Evolutionary conservation across 148 eudicot genomes (phyloP).

Genomic region (Bassia scoparia): DNA sequence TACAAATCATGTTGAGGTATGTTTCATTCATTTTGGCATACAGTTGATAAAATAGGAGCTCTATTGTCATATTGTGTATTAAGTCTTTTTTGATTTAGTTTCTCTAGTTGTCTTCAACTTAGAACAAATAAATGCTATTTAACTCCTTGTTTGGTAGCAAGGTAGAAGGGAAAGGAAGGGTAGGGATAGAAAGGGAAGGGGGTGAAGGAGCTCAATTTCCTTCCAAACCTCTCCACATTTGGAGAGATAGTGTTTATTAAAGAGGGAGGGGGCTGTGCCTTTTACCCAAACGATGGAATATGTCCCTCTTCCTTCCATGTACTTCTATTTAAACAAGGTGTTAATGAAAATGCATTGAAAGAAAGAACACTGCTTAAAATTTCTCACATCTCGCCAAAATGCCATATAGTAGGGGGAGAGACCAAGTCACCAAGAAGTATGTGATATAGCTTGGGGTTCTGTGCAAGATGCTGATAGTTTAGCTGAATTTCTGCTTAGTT

Average conservation of each 20-base stretch:
- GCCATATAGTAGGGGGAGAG: too few relatives aligned
- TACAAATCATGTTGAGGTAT: constrained; percentile 60
- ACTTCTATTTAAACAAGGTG: too few relatives aligned
- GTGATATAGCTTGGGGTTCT: neutral
- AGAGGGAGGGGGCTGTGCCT: too few relatives aligned
- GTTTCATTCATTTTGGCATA: neutral
- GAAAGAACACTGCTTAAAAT: neutral
- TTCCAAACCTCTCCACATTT: too few relatives aligned
- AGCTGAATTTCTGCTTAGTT: neutral
- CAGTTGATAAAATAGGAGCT: neutral
- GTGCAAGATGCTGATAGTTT: neutral
- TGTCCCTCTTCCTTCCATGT: too few relatives aligned
- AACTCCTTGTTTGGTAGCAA: too few relatives aligned
- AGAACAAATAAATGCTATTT: too few relatives aligned
- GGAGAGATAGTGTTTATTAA: too few relatives aligned
- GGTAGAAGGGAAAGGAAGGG: too few relatives aligned
- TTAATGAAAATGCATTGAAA: neutral
- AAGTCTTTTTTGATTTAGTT: constrained; percentile 1
- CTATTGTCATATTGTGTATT: neutral
- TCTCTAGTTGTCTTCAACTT: neutral
- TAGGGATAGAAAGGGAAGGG: too few relatives aligned
- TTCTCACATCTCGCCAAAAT: neutral
- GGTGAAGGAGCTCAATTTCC: too few relatives aligned
- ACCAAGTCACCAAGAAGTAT: neutral
- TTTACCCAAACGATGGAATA: too few relatives aligned